These are phyloP conservation scores for Guadua angustifolia DNA, from an alignment of 176 grass and related monocot species.

Conservation along the genomic window DNA sequence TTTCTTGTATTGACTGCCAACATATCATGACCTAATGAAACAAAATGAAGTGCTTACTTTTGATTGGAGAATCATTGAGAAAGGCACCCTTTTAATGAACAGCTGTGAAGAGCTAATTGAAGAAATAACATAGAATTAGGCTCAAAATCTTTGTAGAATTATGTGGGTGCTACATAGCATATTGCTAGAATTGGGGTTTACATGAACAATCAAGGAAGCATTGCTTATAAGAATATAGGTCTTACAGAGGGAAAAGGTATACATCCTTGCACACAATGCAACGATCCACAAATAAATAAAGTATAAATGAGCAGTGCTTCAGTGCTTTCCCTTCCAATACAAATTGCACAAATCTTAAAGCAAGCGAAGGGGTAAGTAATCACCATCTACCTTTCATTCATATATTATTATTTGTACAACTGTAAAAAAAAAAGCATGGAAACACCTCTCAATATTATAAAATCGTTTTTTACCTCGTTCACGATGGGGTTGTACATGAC, in stretches of 20 bases:
- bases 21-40: constrained; percentile 22
- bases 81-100: constrained; percentile 85
- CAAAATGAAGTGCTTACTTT: constrained; percentile 58
- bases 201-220: neutral
- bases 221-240: neutral
- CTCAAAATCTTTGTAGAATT: neutral
- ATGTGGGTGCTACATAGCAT: constrained; percentile 13
- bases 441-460: too few species aligned
- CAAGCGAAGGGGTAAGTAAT: too few species aligned
- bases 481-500: constrained; percentile 95
- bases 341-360: too few species aligned
- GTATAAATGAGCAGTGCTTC: too few species aligned
- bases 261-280: neutral
- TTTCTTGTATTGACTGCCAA: neutral
- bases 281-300: constrained; percentile 21
- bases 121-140: constrained; percentile 29
- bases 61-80: constrained; percentile 83
- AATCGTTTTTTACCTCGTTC: constrained; percentile 70
- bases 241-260: neutral
- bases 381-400: too few species aligned
- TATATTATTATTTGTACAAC: too few species aligned
- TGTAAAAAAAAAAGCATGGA: too few species aligned
- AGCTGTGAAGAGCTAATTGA: constrained; percentile 74
- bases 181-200: neutral
- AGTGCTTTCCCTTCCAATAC: too few species aligned